These are phyloP conservation scores for Kappamyces sp. DNA, from an alignment of 192 early-diverging fungal genomes.

Conservation along the genomic window DNA sequence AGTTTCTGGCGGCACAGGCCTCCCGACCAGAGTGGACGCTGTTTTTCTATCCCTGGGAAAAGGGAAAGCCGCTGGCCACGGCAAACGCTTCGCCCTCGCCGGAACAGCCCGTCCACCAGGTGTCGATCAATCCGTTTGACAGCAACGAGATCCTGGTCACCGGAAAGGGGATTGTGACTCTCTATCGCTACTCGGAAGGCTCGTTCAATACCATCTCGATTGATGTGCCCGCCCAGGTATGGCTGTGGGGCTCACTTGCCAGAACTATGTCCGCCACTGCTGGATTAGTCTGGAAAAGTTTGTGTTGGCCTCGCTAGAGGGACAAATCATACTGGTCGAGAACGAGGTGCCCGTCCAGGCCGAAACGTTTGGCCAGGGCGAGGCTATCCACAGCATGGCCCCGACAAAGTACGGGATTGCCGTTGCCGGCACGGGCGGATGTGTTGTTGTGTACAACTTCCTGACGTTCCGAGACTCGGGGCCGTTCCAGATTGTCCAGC, in stretches of 20 bases:
- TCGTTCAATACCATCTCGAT: constrained; percentile 18
- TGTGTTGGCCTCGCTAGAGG: constrained; percentile 30
- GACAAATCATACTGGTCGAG: constrained; percentile 28
- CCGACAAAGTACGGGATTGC: constrained; percentile 31
- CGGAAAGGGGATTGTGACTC: constrained; percentile 21
- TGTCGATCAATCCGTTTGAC: constrained; percentile 40
- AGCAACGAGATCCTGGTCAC: constrained; percentile 35
- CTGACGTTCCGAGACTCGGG: constrained; percentile 14
- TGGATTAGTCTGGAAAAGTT: constrained; percentile 30
- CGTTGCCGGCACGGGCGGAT: constrained; percentile 26
- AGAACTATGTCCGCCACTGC: constrained; percentile 17
- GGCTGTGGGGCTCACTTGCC: not conserved
- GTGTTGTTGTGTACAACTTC: constrained; percentile 28
- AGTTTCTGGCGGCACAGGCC: constrained; percentile 40
- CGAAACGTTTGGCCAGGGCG: not conserved
- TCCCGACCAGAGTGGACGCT: constrained; percentile 46
- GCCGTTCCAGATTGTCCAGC: not conserved
- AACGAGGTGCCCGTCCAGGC: constrained; percentile 4
- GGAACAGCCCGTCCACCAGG: constrained; percentile 21
- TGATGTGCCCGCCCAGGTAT: constrained; percentile 5
- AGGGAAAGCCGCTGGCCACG: constrained; percentile 37
- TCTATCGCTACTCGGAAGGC: constrained; percentile 43
- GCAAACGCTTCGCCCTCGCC: constrained; percentile 13
- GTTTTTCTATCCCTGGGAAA: constrained; percentile 53
- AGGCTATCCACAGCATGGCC: constrained; percentile 12